Percentiles rank a stretch among this genome's conserved stretches.
Conservation (phyloP, 768 basidiomycete genomes). For the Candolleomyces aberdarensis region DNA sequence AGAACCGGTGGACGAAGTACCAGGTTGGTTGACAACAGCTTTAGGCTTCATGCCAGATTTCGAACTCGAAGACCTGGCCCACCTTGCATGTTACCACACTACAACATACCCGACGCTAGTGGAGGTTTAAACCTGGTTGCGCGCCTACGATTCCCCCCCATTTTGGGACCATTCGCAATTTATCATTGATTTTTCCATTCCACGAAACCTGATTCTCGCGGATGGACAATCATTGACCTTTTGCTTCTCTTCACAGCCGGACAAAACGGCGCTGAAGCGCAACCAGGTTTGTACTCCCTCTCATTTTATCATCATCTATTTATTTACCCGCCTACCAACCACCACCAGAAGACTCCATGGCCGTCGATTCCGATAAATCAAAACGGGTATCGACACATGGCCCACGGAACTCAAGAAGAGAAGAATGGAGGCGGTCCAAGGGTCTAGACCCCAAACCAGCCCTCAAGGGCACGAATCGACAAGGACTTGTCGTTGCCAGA, state of each 20-base stretch:
- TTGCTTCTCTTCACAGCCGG: constrained; percentile 32
- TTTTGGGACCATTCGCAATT: background rate
- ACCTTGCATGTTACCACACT: constrained; percentile 15
- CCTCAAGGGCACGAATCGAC: constrained; percentile 59
- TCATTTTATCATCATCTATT: constrained; percentile 1
- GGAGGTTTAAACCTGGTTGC: background rate
- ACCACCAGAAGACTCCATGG: constrained; percentile 50
- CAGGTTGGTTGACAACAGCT: constrained; percentile 70
- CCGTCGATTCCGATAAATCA: constrained; percentile 41
- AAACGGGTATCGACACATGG: constrained; percentile 77
- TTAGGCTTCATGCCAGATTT: constrained; percentile 56
- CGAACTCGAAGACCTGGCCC: constrained; percentile 46
- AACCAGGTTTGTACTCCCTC: constrained; percentile 11
- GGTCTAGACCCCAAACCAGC: constrained; percentile 56
- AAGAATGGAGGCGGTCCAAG: constrained; percentile 81
- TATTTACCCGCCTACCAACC: constrained; percentile 13
- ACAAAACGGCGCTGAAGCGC: constrained; percentile 18
- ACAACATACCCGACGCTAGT: background rate
- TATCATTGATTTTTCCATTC: constrained; percentile 29
- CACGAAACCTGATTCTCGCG: constrained; percentile 28
- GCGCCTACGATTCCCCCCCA: background rate
- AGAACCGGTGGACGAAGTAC: constrained; percentile 29
- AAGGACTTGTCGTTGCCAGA: constrained; percentile 57
- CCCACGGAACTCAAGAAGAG: constrained; percentile 69
- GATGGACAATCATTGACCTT: constrained; percentile 38